These are phyloP conservation scores for Penicillium sp. DNA, from an alignment of 2,329 filamentous ascomycete genomes.

Conservation along the genomic window DNA sequence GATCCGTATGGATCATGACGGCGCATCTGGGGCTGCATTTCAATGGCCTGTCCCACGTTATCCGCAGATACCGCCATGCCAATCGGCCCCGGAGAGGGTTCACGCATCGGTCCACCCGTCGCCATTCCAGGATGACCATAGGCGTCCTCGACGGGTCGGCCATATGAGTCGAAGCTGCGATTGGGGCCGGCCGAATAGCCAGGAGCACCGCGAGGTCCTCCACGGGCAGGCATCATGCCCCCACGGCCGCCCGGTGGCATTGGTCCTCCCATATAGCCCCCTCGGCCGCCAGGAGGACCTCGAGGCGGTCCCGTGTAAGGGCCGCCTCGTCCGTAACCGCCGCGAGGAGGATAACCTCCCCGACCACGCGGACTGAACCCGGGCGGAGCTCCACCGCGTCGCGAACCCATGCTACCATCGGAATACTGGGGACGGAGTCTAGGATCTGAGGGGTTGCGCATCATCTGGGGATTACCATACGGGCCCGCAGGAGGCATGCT, in stretches of 20 bases:
- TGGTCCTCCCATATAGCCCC: slow-evolving; percentile 44
- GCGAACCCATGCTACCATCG: slow-evolving; percentile 53
- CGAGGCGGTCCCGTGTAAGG: slow-evolving; percentile 44
- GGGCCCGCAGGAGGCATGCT: slow-evolving; percentile 46
- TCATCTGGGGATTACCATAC: slow-evolving; percentile 37
- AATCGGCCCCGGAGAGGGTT: slow-evolving; percentile 42
- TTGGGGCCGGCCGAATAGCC: slow-evolving; percentile 57
- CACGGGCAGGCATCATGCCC: slow-evolving; percentile 51
- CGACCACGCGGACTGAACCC: slow-evolving; percentile 62
- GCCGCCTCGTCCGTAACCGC: slow-evolving; percentile 52
- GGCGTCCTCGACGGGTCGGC: slow-evolving; percentile 36
- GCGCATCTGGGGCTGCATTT: slow-evolving; percentile 77
- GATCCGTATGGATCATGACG: slow-evolving; percentile 40
- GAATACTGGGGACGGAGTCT: slow-evolving; percentile 55
- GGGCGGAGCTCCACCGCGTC: slow-evolving; percentile 46
- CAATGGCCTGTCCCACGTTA: slow-evolving; percentile 69
- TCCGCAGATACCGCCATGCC: slow-evolving; percentile 47
- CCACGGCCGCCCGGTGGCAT: slow-evolving; percentile 42
- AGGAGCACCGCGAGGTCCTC: slow-evolving; percentile 49
- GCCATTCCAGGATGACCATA: slow-evolving; percentile 37
- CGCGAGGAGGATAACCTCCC: slow-evolving; percentile 59
- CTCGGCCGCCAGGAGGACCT: slow-evolving; percentile 52
- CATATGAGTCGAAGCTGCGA: slow-evolving; percentile 44
- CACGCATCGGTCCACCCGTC: slow-evolving; percentile 26
- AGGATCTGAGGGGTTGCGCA: slow-evolving; percentile 52